phyloP scores from a whole-genome alignment of 345 rosid genomes.

The Turritis glabra region DNA sequence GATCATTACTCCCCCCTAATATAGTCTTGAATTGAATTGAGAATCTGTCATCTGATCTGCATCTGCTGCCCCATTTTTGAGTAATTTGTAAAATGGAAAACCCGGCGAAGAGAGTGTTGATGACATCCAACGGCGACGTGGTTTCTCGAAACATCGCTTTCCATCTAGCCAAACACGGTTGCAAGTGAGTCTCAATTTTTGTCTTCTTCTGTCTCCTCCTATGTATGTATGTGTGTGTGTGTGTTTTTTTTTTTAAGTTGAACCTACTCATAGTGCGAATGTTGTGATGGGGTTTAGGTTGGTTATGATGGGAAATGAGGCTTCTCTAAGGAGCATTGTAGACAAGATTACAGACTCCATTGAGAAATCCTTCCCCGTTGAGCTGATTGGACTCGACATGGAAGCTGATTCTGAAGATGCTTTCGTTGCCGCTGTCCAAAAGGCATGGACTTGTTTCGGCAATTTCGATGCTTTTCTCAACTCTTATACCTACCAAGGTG shows the following conservation, averaged over 20 bases:
- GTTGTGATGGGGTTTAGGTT: conserved; percentile 43
- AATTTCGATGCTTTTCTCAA: conserved; percentile 75
- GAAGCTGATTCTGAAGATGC: conserved; percentile 65
- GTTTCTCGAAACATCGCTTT: conserved; percentile 68
- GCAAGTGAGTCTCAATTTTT: conserved; percentile 49
- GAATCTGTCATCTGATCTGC: background rate
- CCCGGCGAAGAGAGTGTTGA: conserved; percentile 66
- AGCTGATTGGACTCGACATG: conserved; percentile 70
- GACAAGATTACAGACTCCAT: conserved; percentile 48
- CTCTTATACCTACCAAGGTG: conserved; percentile 74
- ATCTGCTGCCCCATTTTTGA: background rate
- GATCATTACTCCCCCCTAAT: too few species aligned
- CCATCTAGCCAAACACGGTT: conserved; percentile 71
- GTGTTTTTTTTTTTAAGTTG: background rate
- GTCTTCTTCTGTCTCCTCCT: too few species aligned
- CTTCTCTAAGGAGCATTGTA: conserved; percentile 41
- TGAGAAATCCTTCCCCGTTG: conserved; percentile 43
- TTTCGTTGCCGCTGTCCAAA: conserved; percentile 72
- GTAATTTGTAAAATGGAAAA: conserved; percentile 42
- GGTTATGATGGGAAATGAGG: conserved; percentile 83
- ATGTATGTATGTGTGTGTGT: too few species aligned
- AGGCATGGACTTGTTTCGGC: conserved; percentile 60
- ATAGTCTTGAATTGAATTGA: too few species aligned
- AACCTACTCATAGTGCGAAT: background rate
- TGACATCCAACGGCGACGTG: conserved; percentile 79